Evolutionary conservation across 192 early-diverging fungal genomes (phyloP), one percentile per base, ranked within the genome.

Genomic region (Coemansia sp.): DNA sequence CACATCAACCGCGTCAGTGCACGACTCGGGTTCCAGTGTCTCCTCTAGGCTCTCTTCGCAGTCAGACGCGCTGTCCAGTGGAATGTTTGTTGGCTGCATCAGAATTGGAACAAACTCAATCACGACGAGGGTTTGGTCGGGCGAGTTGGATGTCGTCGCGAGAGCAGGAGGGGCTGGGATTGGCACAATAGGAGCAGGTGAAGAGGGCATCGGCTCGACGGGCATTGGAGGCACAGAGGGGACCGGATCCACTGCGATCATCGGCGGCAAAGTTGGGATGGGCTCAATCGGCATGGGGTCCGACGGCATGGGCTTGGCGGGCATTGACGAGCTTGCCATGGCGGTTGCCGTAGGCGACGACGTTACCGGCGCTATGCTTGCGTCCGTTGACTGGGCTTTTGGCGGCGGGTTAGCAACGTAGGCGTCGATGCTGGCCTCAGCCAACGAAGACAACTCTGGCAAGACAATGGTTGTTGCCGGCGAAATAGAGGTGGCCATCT

Each of bases 351-450:
- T 43, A n/a, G 27, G 27, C 6, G 47, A 51, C 20, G 62, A 49
- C 6, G 15, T 8, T 3, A 9, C 37, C 14, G 62, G 62, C 36
- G 38, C 7, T 24, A 38, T 22, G 53, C 49, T 53, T 20, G 47
- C 62, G 22, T 24, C 10, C 14, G 62, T 49, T 24, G 62, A 49
- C 49, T 64, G 46, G 47, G 35, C 17, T 59, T 32, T 59, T 24
- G 77, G 71, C 5, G 68, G 76, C 1, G 54, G 60, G 19, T 43
- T 71, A 17, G 72, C 73, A n/a, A 80, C 12, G 37, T 80, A 80
- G 4, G 46, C 71, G 11, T 38, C 68, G 15, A 59, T 24, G 59
- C 62, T 40, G 45, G 64, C 51, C 29, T 54, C 31, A 27, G 31
- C 15, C 51, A 27, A 54, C 27, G 51, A n/a, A 32, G 51, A 54